Percentiles rank a stretch among this genome's conserved stretches.
These are phyloP conservation scores for Monosporozyma yasuniensis DNA, from an alignment of 805 yeast species.

Conservation along the genomic window DNA sequence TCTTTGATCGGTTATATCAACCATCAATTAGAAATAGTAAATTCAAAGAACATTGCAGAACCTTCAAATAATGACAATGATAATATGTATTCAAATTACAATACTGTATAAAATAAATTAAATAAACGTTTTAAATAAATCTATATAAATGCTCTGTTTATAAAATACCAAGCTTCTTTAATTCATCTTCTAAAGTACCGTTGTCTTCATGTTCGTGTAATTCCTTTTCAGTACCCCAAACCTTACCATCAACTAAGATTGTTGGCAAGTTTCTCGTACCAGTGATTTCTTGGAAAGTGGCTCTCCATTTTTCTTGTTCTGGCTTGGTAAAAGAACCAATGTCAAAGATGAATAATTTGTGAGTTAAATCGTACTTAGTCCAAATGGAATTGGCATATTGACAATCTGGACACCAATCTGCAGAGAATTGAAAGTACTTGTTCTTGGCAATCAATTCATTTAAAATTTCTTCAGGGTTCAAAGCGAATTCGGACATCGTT, in stretches of 20 bases:
- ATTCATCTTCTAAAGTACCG: constrained; percentile 19
- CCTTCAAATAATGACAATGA: background rate
- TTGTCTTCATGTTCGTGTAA: constrained; percentile 23
- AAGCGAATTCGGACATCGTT: constrained; percentile 1
- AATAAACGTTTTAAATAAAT: background rate
- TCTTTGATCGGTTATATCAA: constrained; percentile 5
- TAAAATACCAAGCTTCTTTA: constrained; percentile 23
- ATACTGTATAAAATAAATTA: background rate
- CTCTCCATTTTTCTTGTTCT: constrained; percentile 28
- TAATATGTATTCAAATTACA: background rate
- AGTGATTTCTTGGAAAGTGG: constrained; percentile 25
- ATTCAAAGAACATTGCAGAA: background rate
- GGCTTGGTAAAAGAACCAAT: constrained; percentile 20
- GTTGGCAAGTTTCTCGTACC: constrained; percentile 30
- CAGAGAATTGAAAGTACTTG: constrained; percentile 50
- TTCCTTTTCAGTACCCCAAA: constrained; percentile 30
- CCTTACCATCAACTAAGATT: constrained; percentile 25
- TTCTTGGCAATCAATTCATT: constrained; percentile 37
- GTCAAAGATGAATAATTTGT: constrained; percentile 49
- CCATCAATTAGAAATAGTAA: background rate
- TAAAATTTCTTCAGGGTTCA: background rate
- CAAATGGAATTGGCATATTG: constrained; percentile 51
- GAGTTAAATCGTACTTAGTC: constrained; percentile 41
- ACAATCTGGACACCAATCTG: constrained; percentile 77
- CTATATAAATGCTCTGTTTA: background rate